Conservation (phyloP, 176 grass and related monocot genomes). For the Oryza meridionalis region DNA sequence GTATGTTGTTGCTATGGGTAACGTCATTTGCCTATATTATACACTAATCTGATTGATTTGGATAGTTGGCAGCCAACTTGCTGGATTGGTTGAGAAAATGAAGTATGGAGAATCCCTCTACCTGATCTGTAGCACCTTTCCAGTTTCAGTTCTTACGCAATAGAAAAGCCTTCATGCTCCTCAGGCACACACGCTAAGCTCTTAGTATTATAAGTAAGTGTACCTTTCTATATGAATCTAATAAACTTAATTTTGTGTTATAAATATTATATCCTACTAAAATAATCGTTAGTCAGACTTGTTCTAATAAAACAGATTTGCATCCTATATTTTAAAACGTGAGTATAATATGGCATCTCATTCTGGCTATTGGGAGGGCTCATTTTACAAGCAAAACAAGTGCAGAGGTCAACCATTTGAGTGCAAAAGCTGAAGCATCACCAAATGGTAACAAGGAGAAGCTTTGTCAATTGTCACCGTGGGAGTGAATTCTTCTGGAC, state of each 20-base stretch:
- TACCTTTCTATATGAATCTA: too few species aligned
- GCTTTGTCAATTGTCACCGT: too few species aligned
- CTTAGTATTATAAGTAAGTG: too few species aligned
- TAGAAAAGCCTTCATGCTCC: not conserved
- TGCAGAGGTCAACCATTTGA: not conserved
- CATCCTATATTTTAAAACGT: too few species aligned
- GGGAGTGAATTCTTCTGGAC: not conserved
- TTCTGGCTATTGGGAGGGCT: not conserved
- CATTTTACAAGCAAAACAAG: not conserved
- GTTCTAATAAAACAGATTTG: too few species aligned
- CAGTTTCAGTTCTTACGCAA: slow-evolving; percentile 29
- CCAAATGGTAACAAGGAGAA: too few species aligned
- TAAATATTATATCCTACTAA: too few species aligned
- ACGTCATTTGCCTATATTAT: not conserved
- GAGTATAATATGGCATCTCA: not conserved
- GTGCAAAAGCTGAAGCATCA: not conserved
- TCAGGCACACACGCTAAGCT: not conserved
- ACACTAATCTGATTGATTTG: not conserved
- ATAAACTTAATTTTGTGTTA: too few species aligned
- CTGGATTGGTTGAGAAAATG: slow-evolving; percentile 15
- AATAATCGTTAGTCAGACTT: too few species aligned
- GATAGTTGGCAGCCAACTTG: slow-evolving; percentile 15
- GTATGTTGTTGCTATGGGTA: not conserved
- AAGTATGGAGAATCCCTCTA: not conserved
- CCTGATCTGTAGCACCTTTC: not conserved